These are phyloP conservation scores for Fusarium cicatricum DNA, from an alignment of 2,329 filamentous ascomycete species.

Conservation along the genomic window DNA sequence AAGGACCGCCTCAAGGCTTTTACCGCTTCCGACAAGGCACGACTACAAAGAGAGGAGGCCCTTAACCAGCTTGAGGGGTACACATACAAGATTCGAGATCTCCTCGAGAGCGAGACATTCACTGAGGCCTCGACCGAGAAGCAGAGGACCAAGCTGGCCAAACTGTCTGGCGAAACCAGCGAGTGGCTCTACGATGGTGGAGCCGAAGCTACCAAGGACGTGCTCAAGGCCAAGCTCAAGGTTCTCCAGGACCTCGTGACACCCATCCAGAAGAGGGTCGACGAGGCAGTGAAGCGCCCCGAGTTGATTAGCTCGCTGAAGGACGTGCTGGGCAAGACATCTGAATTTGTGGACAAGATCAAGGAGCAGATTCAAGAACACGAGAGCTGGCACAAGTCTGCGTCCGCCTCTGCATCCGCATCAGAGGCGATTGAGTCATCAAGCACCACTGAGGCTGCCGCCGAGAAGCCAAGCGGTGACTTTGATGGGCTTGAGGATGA, in stretches of 20 bases:
- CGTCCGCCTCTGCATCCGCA: conserved; percentile 59
- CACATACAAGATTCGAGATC: conserved; percentile 87
- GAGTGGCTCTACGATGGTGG: conserved; percentile 95
- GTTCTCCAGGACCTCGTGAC: conserved; percentile 79
- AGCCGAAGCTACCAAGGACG: conserved; percentile 75
- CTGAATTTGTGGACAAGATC: conserved; percentile 74
- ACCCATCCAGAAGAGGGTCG: conserved; percentile 78
- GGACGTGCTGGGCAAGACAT: conserved; percentile 74
- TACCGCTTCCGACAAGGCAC: conserved; percentile 82
- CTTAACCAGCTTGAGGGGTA: conserved; percentile 93
- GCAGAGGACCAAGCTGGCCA: conserved; percentile 72
- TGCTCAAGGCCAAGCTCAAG: conserved; percentile 79
- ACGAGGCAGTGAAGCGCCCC: conserved; percentile 77
- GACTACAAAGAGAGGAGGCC: conserved; percentile 81
- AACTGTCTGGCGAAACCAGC: conserved; percentile 72
- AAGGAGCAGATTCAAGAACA: conserved; percentile 74
- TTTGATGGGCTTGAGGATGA: conserved; percentile 85
- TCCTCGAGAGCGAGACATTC: conserved; percentile 81
- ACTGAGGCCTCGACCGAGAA: conserved; percentile 73
- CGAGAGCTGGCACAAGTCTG: conserved; percentile 66
- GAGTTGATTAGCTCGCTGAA: conserved; percentile 72
- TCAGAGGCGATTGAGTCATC: conserved; percentile 52
- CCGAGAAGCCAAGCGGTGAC: conserved; percentile 61
- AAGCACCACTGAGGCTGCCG: conserved; percentile 52
- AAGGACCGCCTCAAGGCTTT: conserved; percentile 84